phyloP scores from a whole-genome alignment of 2,329 filamentous ascomycete genomes.

The Cladobotryum protrusum region DNA sequence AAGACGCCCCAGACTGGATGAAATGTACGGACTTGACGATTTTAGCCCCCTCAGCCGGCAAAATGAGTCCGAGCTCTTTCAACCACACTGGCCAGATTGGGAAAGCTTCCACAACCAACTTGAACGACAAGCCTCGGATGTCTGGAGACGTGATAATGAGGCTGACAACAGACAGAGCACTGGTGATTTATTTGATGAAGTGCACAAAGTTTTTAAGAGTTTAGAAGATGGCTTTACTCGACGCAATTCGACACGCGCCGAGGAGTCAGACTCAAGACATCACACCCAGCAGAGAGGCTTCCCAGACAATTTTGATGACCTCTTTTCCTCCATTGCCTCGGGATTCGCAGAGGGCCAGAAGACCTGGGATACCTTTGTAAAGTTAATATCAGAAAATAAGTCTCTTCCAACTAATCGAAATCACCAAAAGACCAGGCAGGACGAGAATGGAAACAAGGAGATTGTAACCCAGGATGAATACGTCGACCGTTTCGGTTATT shows the following conservation, averaged over 20 bases:
- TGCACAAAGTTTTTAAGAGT: conserved; percentile 10
- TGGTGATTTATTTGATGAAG: conserved; percentile 13
- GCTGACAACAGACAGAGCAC: conserved; percentile 9
- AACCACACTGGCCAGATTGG: conserved; percentile 18
- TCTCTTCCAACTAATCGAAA: conserved; percentile 8
- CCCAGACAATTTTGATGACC: conserved; percentile 34
- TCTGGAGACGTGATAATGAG: conserved; percentile 20
- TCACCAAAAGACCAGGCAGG: conserved; percentile 9
- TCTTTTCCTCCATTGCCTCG: conserved; percentile 34
- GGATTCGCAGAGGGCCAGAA: conserved; percentile 31
- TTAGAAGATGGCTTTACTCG: conserved; percentile 11
- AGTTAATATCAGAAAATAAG: conserved; percentile 23
- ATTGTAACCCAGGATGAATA: conserved; percentile 35
- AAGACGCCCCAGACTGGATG: conserved; percentile 1
- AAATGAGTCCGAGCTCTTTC: conserved; percentile 4
- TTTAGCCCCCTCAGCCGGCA: neutral
- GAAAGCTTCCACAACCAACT: conserved; percentile 26
- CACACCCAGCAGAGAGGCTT: conserved; percentile 3
- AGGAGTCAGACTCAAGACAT: neutral
- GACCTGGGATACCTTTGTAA: conserved; percentile 36
- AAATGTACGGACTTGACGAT: neutral
- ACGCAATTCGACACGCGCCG: neutral
- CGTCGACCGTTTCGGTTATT: conserved; percentile 37
- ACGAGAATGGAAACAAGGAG: conserved; percentile 24
- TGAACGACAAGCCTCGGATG: conserved; percentile 21